A percentile compares a stretch with the other conserved stretches of the same genome.
These are phyloP conservation scores for Babesia gibsoni DNA, from an alignment of 169 alveolate genomes.

Conservation along the genomic window DNA sequence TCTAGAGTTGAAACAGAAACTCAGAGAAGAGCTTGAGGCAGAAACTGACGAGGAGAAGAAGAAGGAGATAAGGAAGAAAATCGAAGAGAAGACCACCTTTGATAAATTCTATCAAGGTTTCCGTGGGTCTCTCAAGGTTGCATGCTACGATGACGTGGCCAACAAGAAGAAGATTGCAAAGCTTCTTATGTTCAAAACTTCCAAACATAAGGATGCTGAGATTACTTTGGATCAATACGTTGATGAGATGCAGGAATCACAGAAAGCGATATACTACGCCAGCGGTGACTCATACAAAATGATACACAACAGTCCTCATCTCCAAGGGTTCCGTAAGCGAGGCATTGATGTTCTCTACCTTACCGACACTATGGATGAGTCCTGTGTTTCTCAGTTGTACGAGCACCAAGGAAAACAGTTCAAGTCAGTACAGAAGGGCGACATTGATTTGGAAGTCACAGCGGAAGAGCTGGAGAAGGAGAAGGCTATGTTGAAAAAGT, in stretches of 20 bases:
- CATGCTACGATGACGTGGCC: conserved; percentile 94
- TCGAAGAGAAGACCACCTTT: conserved; percentile 72
- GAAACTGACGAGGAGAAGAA: conserved; percentile 80
- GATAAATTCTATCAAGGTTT: conserved; percentile 89
- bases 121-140: conserved; percentile 89
- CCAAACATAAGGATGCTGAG: conserved; percentile 79
- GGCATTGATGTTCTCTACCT: conserved; percentile 92
- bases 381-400: conserved; percentile 83
- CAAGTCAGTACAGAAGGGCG: conserved; percentile 83
- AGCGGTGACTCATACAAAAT: conserved; percentile 84
- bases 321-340: conserved; percentile 88
- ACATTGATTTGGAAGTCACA: conserved; percentile 72
- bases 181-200: conserved; percentile 87
- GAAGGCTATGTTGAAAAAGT: conserved; percentile 65
- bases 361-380: conserved; percentile 94
- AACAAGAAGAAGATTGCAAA: conserved; percentile 90
- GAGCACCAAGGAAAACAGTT: conserved; percentile 85
- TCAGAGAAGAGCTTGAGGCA: conserved; percentile 73
- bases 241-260: conserved; percentile 90
- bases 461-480: conserved; percentile 76
- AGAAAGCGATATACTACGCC: conserved; percentile 89
- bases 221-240: conserved; percentile 88
- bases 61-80: conserved; percentile 75
- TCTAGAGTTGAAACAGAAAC: conserved; percentile 76
- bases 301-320: conserved; percentile 86